phyloP scores from a whole-genome alignment of 2,329 filamentous ascomycete species.

The Fusarium sublunatum region DNA sequence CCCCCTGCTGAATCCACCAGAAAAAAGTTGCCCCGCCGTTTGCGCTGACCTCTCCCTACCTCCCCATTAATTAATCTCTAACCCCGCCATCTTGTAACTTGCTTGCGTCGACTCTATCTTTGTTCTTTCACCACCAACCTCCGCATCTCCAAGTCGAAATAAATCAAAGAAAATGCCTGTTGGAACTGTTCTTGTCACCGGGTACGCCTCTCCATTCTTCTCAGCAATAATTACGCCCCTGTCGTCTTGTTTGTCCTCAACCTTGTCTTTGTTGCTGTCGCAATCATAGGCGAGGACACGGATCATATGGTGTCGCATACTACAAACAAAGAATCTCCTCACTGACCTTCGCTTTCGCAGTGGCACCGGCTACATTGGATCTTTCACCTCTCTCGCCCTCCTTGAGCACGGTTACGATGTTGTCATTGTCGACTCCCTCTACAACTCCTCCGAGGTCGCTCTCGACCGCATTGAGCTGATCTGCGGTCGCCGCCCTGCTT shows the following conservation, averaged over 20 bases:
- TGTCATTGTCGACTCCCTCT: conserved; percentile 94
- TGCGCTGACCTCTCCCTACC: conserved; percentile 5
- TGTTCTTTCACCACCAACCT: conserved; percentile 39
- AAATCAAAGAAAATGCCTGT: conserved; percentile 71
- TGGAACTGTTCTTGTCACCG: conserved; percentile 90
- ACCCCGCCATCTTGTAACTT: conserved; percentile 33
- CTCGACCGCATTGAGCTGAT: conserved; percentile 96
- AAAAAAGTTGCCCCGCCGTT: conserved; percentile 39
- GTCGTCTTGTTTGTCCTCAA: conserved; percentile 7
- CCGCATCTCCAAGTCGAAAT: conserved; percentile 29
- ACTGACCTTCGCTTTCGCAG: conserved; percentile 60
- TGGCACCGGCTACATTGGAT: conserved; percentile 99
- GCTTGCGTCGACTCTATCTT: conserved; percentile 19
- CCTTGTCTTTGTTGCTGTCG: conserved; percentile 26
- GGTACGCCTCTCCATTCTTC: conserved; percentile 64
- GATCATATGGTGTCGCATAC: conserved; percentile 22
- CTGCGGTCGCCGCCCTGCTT: conserved; percentile 84
- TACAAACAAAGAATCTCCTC: conserved; percentile 22
- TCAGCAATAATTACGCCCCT: conserved; percentile 25
- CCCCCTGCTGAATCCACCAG: no score
- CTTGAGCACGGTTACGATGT: conserved; percentile 96
- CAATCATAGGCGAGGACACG: conserved; percentile 19
- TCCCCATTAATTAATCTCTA: conserved; percentile 17
- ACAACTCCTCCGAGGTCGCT: conserved; percentile 94
- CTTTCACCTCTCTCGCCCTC: conserved; percentile 91